Evolutionary conservation across 2,329 filamentous ascomycete species (phyloP).

Genomic region (Alternaria longipes): DNA sequence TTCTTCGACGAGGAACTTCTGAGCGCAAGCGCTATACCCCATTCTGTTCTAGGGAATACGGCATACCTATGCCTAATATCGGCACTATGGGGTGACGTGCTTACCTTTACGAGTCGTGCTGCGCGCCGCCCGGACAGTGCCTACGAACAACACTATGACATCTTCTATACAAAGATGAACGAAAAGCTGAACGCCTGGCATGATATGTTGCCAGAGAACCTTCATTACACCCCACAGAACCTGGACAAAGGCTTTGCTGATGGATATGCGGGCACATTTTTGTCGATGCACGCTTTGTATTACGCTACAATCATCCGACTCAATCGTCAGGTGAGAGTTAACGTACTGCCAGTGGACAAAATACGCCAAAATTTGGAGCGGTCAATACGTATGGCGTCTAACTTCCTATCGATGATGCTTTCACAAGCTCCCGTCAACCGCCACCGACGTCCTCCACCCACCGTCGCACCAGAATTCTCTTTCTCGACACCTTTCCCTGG

Average conservation of each 20-base stretch:
- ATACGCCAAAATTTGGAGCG: slow-evolving; percentile 45
- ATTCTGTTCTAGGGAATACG: slow-evolving; percentile 59
- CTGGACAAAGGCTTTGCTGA: slow-evolving; percentile 64
- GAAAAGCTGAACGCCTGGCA: slow-evolving; percentile 68
- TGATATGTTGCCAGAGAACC: slow-evolving; percentile 62
- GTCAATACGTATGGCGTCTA: slow-evolving; percentile 39
- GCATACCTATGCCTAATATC: slow-evolving; percentile 70
- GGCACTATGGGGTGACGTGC: slow-evolving; percentile 72
- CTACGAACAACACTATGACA: slow-evolving; percentile 59
- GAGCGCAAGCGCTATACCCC: slow-evolving; percentile 40
- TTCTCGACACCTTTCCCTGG: slow-evolving; percentile 67
- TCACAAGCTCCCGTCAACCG: slow-evolving; percentile 38
- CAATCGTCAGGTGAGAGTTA: slow-evolving; percentile 64
- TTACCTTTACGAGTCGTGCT: slow-evolving; percentile 66
- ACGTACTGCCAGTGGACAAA: slow-evolving; percentile 38
- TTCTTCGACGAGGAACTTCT: slow-evolving; percentile 66
- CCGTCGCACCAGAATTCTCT: slow-evolving; percentile 40
- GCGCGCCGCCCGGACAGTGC: slow-evolving; percentile 55
- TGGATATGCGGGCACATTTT: slow-evolving; percentile 66
- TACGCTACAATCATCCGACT: slow-evolving; percentile 71
- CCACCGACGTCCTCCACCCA: slow-evolving; percentile 39
- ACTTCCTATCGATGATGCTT: slow-evolving; percentile 48
- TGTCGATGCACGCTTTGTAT: slow-evolving; percentile 73
- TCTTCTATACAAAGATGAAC: slow-evolving; percentile 63
- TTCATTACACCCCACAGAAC: slow-evolving; percentile 66